Evolutionary conservation across 1,139 yeast species (phyloP), one percentile per base, ranked within the genome.

Genomic region (Suhomyces maxii): DNA sequence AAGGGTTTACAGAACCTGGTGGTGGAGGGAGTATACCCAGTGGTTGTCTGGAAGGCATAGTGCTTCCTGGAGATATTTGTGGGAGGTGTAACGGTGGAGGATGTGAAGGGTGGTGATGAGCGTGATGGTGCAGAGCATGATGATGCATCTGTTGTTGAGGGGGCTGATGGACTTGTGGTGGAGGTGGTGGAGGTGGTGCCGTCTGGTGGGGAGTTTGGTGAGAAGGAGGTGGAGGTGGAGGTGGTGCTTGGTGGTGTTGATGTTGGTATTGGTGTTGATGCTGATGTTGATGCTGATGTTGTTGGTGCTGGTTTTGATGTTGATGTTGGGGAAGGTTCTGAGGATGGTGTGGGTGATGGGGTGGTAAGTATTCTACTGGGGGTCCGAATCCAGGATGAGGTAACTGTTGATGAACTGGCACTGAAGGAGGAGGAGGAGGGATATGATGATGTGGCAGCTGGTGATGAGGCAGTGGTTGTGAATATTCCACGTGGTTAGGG

Each of bases 231-330:
- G 26, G 45, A 13, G 45, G 37, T 23, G 26, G 47, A 26, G 26
- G 37, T 32, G 40, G 49, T 18, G 14, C 34, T 8, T 32, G 41
- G 9, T 14, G 34, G 30, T 38, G 51, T 7, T 38, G 51, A 1
- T 39, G 50, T 6, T 36, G 49, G 8, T 38, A 45, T 32, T 33
- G 50, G 6, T 18, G 43, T 25, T 34, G 38, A 3, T 26, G 40
- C n/a, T 34, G 47, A 11, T 38, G 51, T 18, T 40, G 44, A 13
- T 36, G 44, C 2, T 37, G 52, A 7, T 34, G 47, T 5, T 30
- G 36, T 14, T 38, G 40, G 8, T 9, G 41, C 3, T 36, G 41
- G 8, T 43, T 41, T 36, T 32, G 46, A 3, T 34, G 35, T 25
- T 39, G 45, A 13, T 13, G 41, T 10, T 32, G 30, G 28, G 8